Conservation (phyloP, 2,329 filamentous ascomycete genomes). For the Fusarium anthophilum region DNA sequence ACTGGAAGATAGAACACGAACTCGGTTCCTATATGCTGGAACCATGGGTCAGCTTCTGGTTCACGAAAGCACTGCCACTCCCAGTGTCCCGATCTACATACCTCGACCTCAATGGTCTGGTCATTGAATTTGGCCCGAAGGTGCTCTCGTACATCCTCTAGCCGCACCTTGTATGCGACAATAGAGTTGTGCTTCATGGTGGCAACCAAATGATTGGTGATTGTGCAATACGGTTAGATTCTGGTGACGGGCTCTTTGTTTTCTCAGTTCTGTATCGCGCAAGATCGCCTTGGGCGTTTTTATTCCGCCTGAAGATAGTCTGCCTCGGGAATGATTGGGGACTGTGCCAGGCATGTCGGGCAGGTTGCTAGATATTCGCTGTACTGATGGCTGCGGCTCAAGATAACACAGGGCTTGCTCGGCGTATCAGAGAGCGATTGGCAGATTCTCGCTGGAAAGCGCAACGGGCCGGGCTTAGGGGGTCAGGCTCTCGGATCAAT, state of each 20-base stretch:
- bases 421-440: background rate
- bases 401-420: background rate
- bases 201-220: background rate
- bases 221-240: background rate
- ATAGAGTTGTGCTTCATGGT: slow-evolving; percentile 9
- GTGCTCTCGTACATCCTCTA: background rate
- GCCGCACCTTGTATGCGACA: slow-evolving; percentile 9
- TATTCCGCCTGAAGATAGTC: background rate
- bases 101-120: slow-evolving; percentile 4
- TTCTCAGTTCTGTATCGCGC: background rate
- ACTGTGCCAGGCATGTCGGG: background rate
- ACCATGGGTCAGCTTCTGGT: background rate
- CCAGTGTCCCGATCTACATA: background rate
- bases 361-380: slow-evolving; percentile 3
- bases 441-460: background rate
- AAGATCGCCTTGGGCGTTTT: background rate
- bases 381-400: slow-evolving; percentile 4
- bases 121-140: slow-evolving; percentile 8
- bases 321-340: background rate
- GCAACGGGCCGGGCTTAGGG: background rate
- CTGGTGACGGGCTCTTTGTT: background rate
- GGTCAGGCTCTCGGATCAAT: background rate
- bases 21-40: background rate
- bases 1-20: slow-evolving; percentile 1
- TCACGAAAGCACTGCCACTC: background rate